Evolutionary conservation across 78 protist species (phyloP).

Genomic region (Emiliania huxleyi): DNA sequence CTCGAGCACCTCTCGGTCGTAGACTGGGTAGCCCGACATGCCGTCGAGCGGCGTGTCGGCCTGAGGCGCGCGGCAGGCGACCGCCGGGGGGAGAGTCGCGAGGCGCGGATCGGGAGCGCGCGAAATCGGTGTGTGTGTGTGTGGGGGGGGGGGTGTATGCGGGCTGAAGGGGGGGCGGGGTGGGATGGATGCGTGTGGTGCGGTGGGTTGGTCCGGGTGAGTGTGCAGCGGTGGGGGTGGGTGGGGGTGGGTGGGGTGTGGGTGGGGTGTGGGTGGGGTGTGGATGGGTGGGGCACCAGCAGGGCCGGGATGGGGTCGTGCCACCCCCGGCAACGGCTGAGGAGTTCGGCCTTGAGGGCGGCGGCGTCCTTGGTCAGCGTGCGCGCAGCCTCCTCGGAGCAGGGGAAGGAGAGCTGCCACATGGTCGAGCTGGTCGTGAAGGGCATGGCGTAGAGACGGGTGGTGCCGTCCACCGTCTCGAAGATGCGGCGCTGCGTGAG

Average conservation of each 20-base stretch:
- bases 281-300: too few species aligned
- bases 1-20: constrained; percentile 12
- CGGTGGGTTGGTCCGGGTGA: too few species aligned
- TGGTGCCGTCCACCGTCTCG: constrained; percentile 26
- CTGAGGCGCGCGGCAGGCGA: too few species aligned
- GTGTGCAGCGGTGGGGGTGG: too few species aligned
- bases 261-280: too few species aligned
- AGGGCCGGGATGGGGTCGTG: constrained; percentile 8
- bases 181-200: too few species aligned
- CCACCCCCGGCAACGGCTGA: not conserved
- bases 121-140: too few species aligned
- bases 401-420: constrained; percentile 33
- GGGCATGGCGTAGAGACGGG: constrained; percentile 15
- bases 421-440: constrained; percentile 4
- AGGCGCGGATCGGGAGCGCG: too few species aligned
- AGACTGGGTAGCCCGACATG: constrained; percentile 28
- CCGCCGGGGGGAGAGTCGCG: too few species aligned
- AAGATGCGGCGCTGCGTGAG: constrained; percentile 15
- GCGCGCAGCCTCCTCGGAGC: not conserved
- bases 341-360: not conserved
- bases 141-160: too few species aligned
- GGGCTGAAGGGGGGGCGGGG: too few species aligned
- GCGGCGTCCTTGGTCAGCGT: not conserved
- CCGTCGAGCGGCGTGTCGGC: not conserved
- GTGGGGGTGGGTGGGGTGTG: too few species aligned